phyloP scores from a whole-genome alignment of 2,329 filamentous ascomycete species.

The Colletotrichum destructivum region DNA sequence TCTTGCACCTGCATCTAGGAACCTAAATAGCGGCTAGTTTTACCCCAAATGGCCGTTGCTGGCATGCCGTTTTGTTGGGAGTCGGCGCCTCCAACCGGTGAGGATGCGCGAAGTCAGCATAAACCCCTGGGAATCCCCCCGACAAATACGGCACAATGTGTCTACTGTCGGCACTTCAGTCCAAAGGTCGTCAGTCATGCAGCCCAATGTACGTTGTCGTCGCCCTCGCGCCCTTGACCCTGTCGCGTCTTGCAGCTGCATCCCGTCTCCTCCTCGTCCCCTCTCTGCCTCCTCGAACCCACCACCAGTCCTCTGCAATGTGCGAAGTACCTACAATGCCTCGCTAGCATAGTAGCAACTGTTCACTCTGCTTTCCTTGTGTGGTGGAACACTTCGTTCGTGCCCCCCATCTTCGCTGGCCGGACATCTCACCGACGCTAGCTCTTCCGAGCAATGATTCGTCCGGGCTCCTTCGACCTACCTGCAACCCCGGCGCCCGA shows the following conservation, averaged over 20 bases:
- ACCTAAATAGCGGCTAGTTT: constrained; percentile 1
- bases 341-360: background rate
- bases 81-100: constrained; percentile 33
- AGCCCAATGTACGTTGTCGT: constrained; percentile 16
- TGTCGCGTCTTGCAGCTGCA: constrained; percentile 36
- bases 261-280: constrained; percentile 19
- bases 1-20: constrained; percentile 3
- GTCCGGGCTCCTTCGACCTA: constrained; percentile 33
- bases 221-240: constrained; percentile 27
- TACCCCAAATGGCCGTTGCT: background rate
- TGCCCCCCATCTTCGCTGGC: constrained; percentile 21
- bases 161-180: constrained; percentile 32
- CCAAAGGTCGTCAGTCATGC: constrained; percentile 26
- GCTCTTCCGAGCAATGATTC: constrained; percentile 25
- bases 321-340: too few relatives aligned
- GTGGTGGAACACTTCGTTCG: constrained; percentile 11
- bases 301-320: too few relatives aligned
- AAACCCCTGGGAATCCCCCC: constrained; percentile 11
- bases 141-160: constrained; percentile 26
- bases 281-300: too few relatives aligned
- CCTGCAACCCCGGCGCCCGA: constrained; percentile 22
- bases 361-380: constrained; percentile 22
- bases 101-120: constrained; percentile 28
- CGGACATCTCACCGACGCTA: constrained; percentile 41
- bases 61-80: constrained; percentile 34